These are phyloP conservation scores for Phytophthora vignae DNA, from an alignment of 352 stramenopile genomes.

Conservation along the genomic window DNA sequence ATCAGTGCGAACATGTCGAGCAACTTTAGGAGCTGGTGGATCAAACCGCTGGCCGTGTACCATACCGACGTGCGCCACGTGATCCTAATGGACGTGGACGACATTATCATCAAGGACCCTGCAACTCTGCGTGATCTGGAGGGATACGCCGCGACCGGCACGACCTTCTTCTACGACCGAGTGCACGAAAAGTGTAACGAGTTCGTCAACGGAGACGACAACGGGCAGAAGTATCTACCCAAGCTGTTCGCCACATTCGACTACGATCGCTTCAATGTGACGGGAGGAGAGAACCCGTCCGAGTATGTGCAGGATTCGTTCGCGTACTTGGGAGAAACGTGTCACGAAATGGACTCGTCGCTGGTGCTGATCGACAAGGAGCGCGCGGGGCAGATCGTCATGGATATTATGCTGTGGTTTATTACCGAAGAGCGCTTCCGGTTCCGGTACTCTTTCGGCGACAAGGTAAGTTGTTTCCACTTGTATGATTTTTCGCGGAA, in stretches of 20 bases:
- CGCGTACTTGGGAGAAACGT: slow-evolving; percentile 46
- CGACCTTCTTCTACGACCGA: slow-evolving; percentile 47
- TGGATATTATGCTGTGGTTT: slow-evolving; percentile 69
- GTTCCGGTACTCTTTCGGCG: slow-evolving; percentile 60
- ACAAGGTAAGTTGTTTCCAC: slow-evolving; percentile 38
- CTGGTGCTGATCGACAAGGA: slow-evolving; percentile 69
- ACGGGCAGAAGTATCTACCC: slow-evolving; percentile 38
- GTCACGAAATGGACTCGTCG: slow-evolving; percentile 73
- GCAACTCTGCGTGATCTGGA: slow-evolving; percentile 42
- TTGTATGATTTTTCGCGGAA: not conserved
- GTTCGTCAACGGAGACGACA: slow-evolving; percentile 50
- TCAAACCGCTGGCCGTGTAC: slow-evolving; percentile 31
- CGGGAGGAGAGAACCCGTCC: slow-evolving; percentile 23
- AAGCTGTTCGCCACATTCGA: slow-evolving; percentile 50
- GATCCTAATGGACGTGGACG: slow-evolving; percentile 28
- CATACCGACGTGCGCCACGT: slow-evolving; percentile 30
- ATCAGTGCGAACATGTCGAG: slow-evolving; percentile 22
- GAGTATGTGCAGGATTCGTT: slow-evolving; percentile 48
- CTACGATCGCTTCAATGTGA: slow-evolving; percentile 51
- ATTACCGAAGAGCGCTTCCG: slow-evolving; percentile 64
- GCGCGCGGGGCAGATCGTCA: slow-evolving; percentile 38
- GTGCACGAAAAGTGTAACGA: slow-evolving; percentile 43
- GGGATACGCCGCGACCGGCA: slow-evolving; percentile 52
- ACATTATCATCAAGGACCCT: slow-evolving; percentile 27
- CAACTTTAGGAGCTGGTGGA: slow-evolving; percentile 62